Percentiles rank a stretch among this genome's conserved stretches.
Conservation (phyloP, 495 filamentous ascomycete species). For the Schizothecium vesticola region DNA sequence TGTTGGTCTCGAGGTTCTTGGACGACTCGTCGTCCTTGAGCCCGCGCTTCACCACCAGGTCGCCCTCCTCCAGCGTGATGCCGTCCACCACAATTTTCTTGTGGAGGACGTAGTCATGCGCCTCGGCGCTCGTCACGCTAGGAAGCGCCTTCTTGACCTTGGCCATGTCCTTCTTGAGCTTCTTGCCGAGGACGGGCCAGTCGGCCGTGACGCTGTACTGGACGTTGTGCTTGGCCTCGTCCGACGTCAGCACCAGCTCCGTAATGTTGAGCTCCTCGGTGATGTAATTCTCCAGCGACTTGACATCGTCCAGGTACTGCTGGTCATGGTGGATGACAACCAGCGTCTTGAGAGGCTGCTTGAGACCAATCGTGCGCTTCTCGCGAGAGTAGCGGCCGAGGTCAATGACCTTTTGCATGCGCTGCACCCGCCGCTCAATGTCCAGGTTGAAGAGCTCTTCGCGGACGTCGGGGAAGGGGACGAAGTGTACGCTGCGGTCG, state of each 20-base stretch:
- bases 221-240: conserved; percentile 87
- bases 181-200: conserved; percentile 93
- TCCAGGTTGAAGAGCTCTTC: conserved; percentile 81
- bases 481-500: conserved; percentile 83
- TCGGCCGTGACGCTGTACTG: conserved; percentile 85
- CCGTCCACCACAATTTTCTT: conserved; percentile 76
- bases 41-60: conserved; percentile 77
- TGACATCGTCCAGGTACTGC: conserved; percentile 82
- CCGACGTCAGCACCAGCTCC: conserved; percentile 75
- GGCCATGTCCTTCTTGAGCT: conserved; percentile 86
- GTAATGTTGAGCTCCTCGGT: conserved; percentile 86
- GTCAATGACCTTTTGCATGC: conserved; percentile 96
- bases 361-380: conserved; percentile 74
- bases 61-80: conserved; percentile 71
- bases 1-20: conserved; percentile 74
- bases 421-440: conserved; percentile 76
- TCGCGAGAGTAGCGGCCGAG: conserved; percentile 80
- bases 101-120: conserved; percentile 63
- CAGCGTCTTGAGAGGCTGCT: conserved; percentile 84
- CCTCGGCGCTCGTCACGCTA: conserved; percentile 67
- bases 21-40: conserved; percentile 62
- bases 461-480: conserved; percentile 80
- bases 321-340: conserved; percentile 83
- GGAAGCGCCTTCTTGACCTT: conserved; percentile 90
- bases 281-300: conserved; percentile 78